A percentile compares a stretch with the other conserved stretches of the same genome.
These are phyloP conservation scores for Podospora tetraspora DNA, from an alignment of 495 filamentous ascomycete genomes.

Conservation along the genomic window DNA sequence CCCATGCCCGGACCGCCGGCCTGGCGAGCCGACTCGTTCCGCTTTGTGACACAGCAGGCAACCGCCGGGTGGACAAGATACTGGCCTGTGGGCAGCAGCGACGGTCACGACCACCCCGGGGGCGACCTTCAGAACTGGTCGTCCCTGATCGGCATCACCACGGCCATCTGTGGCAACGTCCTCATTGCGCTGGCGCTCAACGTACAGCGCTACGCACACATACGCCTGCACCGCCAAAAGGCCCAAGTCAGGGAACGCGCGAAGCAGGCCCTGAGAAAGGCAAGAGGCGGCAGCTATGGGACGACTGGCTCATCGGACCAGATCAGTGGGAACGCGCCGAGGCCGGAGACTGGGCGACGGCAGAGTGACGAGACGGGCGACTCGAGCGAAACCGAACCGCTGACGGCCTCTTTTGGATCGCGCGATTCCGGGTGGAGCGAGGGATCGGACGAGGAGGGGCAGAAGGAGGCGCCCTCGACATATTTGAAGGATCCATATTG, in stretches of 20 bases:
- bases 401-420: constrained; percentile 44
- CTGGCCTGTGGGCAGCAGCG: constrained; percentile 8
- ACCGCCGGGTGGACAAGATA: constrained; percentile 5
- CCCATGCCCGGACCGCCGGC: background rate
- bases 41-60: background rate
- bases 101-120: constrained; percentile 37
- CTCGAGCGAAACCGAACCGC: constrained; percentile 44
- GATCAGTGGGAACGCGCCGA: constrained; percentile 26
- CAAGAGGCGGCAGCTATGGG: constrained; percentile 19
- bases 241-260: constrained; percentile 45
- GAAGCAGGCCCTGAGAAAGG: constrained; percentile 37
- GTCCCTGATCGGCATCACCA: constrained; percentile 87
- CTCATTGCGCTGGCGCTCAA: constrained; percentile 94
- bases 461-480: constrained; percentile 35
- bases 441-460: constrained; percentile 27
- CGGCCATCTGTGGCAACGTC: constrained; percentile 85
- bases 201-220: constrained; percentile 92
- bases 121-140: constrained; percentile 69
- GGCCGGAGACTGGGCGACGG: constrained; percentile 26
- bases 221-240: constrained; percentile 54
- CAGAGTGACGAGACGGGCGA: constrained; percentile 27
- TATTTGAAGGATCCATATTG: constrained; percentile 91
- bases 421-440: constrained; percentile 36
- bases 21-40: constrained; percentile 1
- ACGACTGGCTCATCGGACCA: constrained; percentile 13